phyloP scores from a whole-genome alignment of 2,329 filamentous ascomycete genomes.

The Bipolaris victoriae region DNA sequence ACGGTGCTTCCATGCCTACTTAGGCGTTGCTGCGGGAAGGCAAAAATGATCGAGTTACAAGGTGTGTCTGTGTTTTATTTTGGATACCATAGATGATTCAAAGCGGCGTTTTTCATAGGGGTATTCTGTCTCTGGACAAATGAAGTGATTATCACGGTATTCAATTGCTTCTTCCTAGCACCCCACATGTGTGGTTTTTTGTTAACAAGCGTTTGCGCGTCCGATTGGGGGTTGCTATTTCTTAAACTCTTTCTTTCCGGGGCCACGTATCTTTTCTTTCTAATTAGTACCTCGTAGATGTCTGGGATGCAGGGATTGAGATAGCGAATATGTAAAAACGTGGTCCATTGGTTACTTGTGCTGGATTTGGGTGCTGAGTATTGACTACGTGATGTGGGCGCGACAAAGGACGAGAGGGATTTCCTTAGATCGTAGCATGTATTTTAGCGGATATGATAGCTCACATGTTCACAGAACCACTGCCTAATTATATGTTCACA shows the following conservation, averaged over 20 bases:
- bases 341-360: background rate
- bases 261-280: constrained; percentile 1
- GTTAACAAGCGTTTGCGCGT: background rate
- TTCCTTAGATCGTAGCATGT: no score
- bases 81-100: constrained; percentile 23
- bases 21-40: constrained; percentile 11
- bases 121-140: no score
- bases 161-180: no score
- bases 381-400: no score
- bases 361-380: background rate
- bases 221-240: background rate
- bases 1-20: constrained; percentile 31
- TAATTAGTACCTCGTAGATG: constrained; percentile 3
- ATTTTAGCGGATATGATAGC: no score
- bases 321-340: background rate
- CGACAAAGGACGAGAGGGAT: no score
- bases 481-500: no score
- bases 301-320: background rate
- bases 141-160: no score
- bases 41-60: background rate
- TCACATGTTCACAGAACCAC: no score
- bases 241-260: background rate
- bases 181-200: background rate
- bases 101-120: constrained; percentile 24
- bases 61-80: constrained; percentile 7